Percentiles rank a stretch among this genome's conserved stretches.
Evolutionary conservation across 208 protist species (phyloP).

Genomic region (Crithidia expoeki): DNA sequence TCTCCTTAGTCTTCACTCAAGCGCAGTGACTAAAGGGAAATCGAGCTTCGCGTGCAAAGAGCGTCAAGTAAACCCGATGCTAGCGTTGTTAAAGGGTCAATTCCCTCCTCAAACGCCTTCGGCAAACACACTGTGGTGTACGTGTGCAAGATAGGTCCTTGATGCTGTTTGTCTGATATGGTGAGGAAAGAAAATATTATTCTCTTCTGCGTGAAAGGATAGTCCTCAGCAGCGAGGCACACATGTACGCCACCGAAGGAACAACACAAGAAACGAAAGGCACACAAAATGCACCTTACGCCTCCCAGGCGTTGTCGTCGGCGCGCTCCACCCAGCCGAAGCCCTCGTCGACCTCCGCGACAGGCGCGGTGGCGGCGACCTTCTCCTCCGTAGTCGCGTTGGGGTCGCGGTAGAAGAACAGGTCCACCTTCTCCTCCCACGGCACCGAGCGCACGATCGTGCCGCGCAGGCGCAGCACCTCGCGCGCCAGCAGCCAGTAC

Average conservation of each 20-base stretch:
- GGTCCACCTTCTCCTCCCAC: slow-evolving; percentile 99
- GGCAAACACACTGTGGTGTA: too few species aligned
- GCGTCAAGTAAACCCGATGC: not conserved
- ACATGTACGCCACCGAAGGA: too few species aligned
- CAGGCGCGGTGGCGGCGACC: slow-evolving; percentile 33
- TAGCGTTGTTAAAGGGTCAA: slow-evolving; percentile 22
- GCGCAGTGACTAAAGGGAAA: not conserved
- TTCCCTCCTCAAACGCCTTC: slow-evolving; percentile 40
- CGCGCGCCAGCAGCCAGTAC: slow-evolving; percentile 98
- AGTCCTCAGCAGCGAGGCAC: too few species aligned
- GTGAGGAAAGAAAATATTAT: too few species aligned
- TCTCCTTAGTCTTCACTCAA: not conserved
- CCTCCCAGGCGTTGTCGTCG: slow-evolving; percentile 88
- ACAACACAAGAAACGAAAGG: not conserved
- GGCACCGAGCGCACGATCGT: slow-evolving; percentile 87
- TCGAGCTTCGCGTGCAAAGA: slow-evolving; percentile 9
- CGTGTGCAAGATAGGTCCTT: too few species aligned
- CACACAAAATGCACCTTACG: slow-evolving; percentile 48
- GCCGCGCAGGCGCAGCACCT: slow-evolving; percentile 97
- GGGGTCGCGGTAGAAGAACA: slow-evolving; percentile 99
- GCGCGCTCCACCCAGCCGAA: slow-evolving; percentile 76
- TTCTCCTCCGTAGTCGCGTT: slow-evolving; percentile 91
- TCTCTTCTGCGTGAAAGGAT: too few species aligned
- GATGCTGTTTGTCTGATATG: too few species aligned
- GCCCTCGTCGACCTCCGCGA: slow-evolving; percentile 58